phyloP scores from a whole-genome alignment of 2,329 filamentous ascomycete species.

The Paecilomyces sp. region DNA sequence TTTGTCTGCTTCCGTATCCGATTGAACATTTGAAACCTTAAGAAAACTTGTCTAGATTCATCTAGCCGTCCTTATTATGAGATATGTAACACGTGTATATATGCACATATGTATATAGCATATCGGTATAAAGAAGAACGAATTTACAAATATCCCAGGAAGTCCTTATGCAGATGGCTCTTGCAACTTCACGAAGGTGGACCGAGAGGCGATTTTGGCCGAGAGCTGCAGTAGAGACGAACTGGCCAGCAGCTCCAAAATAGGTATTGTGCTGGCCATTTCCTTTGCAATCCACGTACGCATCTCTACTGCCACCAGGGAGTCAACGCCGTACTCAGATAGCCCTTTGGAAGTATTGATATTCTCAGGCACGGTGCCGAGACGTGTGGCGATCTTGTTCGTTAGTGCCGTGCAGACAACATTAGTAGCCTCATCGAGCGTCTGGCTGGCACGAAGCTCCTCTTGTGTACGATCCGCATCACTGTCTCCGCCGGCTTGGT shows the following conservation, averaged over 20 bases:
- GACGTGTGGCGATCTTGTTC: not conserved
- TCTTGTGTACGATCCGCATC: not conserved
- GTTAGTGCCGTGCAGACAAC: not conserved
- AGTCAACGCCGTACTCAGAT: conserved; percentile 6
- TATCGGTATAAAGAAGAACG: too few species aligned
- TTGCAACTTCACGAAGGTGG: not conserved
- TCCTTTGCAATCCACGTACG: conserved; percentile 5
- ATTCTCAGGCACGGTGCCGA: not conserved
- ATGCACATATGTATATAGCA: too few species aligned
- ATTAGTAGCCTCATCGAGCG: not conserved
- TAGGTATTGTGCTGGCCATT: conserved; percentile 2
- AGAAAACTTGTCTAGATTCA: too few species aligned
- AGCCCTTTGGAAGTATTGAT: conserved; percentile 3
- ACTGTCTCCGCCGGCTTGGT: not conserved
- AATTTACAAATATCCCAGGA: too few species aligned
- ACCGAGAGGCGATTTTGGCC: conserved; percentile 2
- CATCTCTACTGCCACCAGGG: conserved; percentile 8
- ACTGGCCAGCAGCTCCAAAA: conserved; percentile 3
- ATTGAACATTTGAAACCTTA: too few species aligned
- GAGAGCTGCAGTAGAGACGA: not conserved
- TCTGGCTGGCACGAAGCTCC: not conserved
- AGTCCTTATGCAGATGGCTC: too few species aligned
- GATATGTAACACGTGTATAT: too few species aligned
- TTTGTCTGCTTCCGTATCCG: too few species aligned
- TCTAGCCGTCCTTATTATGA: too few species aligned